Conservation (phyloP, 192 early-diverging fungal genomes). For the Backusella westeae region DNA sequence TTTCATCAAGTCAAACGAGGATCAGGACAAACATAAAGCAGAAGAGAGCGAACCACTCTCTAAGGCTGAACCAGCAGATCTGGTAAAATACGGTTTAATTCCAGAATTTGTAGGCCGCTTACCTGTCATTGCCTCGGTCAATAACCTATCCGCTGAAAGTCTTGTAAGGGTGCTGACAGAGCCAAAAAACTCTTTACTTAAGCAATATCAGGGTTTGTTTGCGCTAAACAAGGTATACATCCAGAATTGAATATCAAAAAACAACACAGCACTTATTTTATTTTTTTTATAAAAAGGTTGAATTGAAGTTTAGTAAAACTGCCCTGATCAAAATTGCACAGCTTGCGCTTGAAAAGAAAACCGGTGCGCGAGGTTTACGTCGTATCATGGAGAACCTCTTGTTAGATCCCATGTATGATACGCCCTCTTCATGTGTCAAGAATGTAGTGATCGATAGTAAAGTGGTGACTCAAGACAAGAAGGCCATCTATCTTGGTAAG, state of each 20-base stretch:
- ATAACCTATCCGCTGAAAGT: constrained; percentile 59
- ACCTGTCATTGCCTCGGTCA: constrained; percentile 77
- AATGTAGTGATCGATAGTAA: constrained; percentile 70
- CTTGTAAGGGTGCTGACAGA: constrained; percentile 76
- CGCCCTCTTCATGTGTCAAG: constrained; percentile 68
- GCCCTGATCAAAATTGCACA: constrained; percentile 74
- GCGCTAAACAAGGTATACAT: constrained; percentile 44
- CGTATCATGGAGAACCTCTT: constrained; percentile 78
- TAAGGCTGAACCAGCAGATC: constrained; percentile 46
- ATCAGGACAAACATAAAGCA: background rate
- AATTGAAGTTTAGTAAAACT: constrained; percentile 65
- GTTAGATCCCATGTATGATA: constrained; percentile 77
- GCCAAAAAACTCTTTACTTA: constrained; percentile 77
- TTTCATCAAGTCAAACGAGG: background rate
- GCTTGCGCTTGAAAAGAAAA: constrained; percentile 77
- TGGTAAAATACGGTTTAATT: constrained; percentile 84
- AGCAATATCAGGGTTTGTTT: constrained; percentile 79
- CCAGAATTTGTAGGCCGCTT: constrained; percentile 87
- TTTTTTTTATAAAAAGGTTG: constrained; percentile 28
- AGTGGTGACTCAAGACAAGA: constrained; percentile 58
- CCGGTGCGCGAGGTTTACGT: constrained; percentile 80
- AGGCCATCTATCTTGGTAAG: constrained; percentile 57
- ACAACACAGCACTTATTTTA: background rate
- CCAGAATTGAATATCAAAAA: background rate
- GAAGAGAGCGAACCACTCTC: background rate